Percentiles rank a stretch among this genome's conserved stretches.
Conservation (phyloP, 139 green algal species). For the Chlorella sp. region DNA sequence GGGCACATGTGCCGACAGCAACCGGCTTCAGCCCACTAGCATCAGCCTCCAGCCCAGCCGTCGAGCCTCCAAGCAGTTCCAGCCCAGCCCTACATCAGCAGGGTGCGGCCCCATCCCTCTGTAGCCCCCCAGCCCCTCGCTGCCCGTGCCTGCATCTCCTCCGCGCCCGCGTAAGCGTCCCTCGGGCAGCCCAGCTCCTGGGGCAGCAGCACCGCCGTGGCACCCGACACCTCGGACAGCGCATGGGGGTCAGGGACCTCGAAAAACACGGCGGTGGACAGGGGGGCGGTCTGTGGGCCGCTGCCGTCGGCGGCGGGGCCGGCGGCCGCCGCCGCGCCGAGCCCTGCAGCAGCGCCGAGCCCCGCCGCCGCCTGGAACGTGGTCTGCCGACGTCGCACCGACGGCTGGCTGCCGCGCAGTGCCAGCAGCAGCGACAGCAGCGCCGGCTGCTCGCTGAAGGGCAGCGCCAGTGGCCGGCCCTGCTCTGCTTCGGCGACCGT, state of each 20-base stretch:
- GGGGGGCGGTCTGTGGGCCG: background rate
- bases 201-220: conserved; percentile 11
- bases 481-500: background rate
- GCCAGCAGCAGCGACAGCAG: conserved; percentile 6
- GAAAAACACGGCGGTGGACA: conserved; percentile 1
- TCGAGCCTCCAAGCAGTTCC: background rate
- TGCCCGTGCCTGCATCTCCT: conserved; percentile 7
- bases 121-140: background rate
- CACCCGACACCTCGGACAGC: background rate
- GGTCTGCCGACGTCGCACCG: conserved; percentile 14
- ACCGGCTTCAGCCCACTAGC: background rate
- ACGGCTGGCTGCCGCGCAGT: conserved; percentile 7
- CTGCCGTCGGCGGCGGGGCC: background rate
- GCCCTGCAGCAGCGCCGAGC: background rate
- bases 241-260: conserved; percentile 20
- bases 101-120: too few species aligned
- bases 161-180: conserved; percentile 3
- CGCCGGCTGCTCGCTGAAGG: background rate
- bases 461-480: background rate
- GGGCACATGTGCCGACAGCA: too few species aligned
- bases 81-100: background rate
- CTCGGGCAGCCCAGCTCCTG: conserved; percentile 1
- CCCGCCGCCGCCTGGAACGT: conserved; percentile 9
- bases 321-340: background rate
- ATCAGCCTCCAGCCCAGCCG: background rate